phyloP scores from a whole-genome alignment of 148 eudicot genomes.

The Vaccinium corymbosum region DNA sequence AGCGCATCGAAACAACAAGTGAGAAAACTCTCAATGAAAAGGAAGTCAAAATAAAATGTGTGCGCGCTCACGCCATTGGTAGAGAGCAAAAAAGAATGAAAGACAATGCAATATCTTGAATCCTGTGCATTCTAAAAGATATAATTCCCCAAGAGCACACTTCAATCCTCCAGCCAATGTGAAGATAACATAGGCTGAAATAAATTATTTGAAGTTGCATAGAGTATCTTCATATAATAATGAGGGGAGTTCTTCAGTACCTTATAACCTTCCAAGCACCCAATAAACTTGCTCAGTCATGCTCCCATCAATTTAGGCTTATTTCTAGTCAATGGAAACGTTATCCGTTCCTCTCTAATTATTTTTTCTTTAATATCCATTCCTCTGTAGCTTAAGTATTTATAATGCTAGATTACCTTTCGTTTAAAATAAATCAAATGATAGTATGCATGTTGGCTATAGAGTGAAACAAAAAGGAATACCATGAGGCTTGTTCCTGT shows the following conservation, averaged over 20 bases:
- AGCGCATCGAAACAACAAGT: too few species aligned
- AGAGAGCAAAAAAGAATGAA: too few species aligned
- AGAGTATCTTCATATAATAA: not conserved
- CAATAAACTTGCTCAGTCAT: not conserved
- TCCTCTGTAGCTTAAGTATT: not conserved
- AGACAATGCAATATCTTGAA: too few species aligned
- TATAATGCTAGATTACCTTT: not conserved
- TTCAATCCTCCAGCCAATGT: not conserved
- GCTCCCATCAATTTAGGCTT: constrained; percentile 5
- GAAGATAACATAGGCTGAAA: not conserved
- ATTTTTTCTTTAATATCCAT: not conserved
- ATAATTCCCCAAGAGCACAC: not conserved
- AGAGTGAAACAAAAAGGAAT: not conserved
- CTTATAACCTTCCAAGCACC: not conserved
- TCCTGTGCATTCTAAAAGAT: too few species aligned
- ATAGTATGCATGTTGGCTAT: not conserved
- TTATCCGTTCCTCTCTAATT: not conserved
- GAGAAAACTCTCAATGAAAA: too few species aligned
- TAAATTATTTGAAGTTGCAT: not conserved
- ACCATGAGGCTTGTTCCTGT: constrained; percentile 54
- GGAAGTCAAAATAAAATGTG: too few species aligned
- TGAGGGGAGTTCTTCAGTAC: not conserved
- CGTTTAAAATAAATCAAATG: not conserved
- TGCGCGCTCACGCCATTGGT: too few species aligned
- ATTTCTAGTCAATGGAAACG: not conserved